Evolutionary conservation across 225 moss, liverwort and hornwort species (phyloP).

Genomic region (Pseudisothecium myosuroides): DNA sequence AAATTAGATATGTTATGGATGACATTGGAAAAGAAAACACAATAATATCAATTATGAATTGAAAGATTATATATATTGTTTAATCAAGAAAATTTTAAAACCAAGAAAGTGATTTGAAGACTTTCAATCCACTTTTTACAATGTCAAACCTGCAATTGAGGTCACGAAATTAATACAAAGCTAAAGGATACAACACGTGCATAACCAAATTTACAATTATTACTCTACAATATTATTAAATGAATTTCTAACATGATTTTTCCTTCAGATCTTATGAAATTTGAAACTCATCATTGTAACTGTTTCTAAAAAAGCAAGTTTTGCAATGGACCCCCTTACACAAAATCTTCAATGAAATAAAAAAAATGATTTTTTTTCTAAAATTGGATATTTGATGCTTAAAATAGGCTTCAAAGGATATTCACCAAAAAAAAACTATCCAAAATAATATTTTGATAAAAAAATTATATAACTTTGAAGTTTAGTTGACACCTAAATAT

Average conservation of each 20-base stretch:
- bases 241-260: background rate
- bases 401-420: background rate
- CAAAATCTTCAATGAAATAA: background rate
- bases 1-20: background rate
- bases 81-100: background rate
- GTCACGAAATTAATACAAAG: background rate
- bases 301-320: background rate
- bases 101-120: background rate
- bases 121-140: background rate
- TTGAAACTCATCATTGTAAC: background rate
- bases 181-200: background rate
- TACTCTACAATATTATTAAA: background rate
- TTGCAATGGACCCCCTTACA: background rate
- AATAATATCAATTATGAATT: background rate
- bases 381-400: background rate
- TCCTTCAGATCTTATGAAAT: no score
- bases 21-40: no score
- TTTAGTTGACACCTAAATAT: background rate
- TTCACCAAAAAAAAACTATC: background rate
- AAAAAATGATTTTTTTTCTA: background rate
- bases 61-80: background rate
- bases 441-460: background rate
- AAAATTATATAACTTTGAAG: background rate
- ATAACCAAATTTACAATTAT: rapidly evolving
- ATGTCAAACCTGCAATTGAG: background rate